Evolutionary conservation across 2,329 filamentous ascomycete species (phyloP).

Genomic region (Penicillium sp.): DNA sequence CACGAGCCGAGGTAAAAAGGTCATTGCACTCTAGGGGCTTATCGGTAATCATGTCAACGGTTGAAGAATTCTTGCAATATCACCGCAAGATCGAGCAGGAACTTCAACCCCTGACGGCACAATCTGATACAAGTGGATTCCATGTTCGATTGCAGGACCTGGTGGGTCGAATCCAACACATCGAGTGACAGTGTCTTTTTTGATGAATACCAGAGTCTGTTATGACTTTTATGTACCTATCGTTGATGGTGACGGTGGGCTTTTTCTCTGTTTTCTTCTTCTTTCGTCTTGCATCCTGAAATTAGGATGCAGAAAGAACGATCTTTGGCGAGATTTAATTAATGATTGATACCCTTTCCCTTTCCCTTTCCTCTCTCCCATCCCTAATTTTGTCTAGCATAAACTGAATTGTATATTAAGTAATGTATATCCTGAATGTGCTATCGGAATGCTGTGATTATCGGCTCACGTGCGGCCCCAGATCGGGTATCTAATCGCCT

Average conservation of each 20-base stretch:
- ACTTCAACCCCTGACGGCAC: conserved; percentile 41
- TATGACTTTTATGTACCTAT: not conserved
- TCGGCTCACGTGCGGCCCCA: not conserved
- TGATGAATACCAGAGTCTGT: not conserved
- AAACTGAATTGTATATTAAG: not conserved
- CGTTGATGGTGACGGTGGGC: not conserved
- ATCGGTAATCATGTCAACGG: conserved; percentile 54
- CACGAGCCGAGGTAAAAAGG: conserved; percentile 45
- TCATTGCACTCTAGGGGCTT: conserved; percentile 52
- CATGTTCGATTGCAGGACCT: conserved; percentile 57
- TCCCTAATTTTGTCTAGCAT: not conserved
- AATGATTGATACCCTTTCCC: not conserved
- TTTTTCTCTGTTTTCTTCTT: not conserved
- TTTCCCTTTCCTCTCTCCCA: not conserved
- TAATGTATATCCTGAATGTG: not conserved
- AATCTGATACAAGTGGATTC: conserved; percentile 53
- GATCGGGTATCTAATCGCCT: conserved; percentile 11
- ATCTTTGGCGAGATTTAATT: not conserved
- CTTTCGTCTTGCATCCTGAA: not conserved
- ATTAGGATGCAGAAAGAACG: not conserved
- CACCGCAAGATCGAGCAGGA: conserved; percentile 60
- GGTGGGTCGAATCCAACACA: conserved; percentile 45
- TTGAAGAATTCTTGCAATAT: conserved; percentile 63
- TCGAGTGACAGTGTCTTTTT: conserved; percentile 6
- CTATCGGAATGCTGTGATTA: too few species aligned